Percentiles rank a stretch among this genome's conserved stretches.
These are phyloP conservation scores for Leishmania guyanensis DNA, from an alignment of 208 protist genomes.

Conservation along the genomic window DNA sequence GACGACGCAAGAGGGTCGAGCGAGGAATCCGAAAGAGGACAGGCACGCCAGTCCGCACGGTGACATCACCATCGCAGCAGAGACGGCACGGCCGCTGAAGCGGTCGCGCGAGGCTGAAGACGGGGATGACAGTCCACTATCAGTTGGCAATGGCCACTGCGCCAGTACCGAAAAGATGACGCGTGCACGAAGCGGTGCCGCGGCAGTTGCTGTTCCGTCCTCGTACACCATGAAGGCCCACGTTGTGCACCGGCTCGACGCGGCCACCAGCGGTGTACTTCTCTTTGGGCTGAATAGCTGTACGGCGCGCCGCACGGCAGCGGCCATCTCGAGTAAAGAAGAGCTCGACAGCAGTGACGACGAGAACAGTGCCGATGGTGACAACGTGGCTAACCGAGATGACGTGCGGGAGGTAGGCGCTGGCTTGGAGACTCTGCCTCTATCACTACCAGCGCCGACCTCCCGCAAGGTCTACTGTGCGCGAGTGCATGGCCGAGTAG, in stretches of 20 bases:
- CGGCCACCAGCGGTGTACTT: constrained; percentile 85
- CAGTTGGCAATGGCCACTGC: neutral
- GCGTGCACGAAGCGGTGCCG: neutral
- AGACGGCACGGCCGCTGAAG: neutral
- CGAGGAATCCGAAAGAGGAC: neutral
- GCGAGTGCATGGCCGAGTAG: constrained; percentile 53
- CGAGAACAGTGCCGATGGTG: neutral
- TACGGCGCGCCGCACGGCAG: constrained; percentile 47
- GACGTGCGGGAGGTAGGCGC: neutral
- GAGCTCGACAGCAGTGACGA: neutral
- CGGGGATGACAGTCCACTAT: neutral
- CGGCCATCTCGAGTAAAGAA: constrained; percentile 48
- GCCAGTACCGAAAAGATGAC: neutral
- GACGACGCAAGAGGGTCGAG: neutral
- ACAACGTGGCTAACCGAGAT: neutral
- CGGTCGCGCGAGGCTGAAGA: neutral
- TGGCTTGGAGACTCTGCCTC: neutral
- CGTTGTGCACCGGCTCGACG: constrained; percentile 88
- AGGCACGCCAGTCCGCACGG: neutral
- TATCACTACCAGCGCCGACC: neutral
- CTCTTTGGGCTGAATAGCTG: constrained; percentile 67
- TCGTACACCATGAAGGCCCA: constrained; percentile 34
- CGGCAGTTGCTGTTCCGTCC: neutral
- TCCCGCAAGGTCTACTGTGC: constrained; percentile 68
- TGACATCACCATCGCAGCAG: neutral